Conservation (phyloP, 2,329 filamentous ascomycete species). For the Rhinocladiella mackenziei region DNA sequence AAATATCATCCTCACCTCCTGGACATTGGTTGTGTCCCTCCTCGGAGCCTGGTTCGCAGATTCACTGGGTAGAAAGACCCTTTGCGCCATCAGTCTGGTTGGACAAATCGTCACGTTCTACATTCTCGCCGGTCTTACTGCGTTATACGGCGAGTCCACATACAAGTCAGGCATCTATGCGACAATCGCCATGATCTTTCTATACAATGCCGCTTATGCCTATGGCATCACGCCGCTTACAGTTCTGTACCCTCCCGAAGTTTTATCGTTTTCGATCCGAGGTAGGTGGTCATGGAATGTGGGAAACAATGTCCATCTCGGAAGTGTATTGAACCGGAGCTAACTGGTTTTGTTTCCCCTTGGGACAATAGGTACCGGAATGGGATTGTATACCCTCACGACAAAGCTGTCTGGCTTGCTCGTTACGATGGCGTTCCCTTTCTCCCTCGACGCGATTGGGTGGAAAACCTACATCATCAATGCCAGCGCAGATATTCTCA, state of each 20-base stretch:
- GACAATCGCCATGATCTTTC: conserved; percentile 48
- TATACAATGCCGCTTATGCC: conserved; percentile 50
- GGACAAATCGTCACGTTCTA: conserved; percentile 31
- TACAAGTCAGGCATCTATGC: conserved; percentile 38
- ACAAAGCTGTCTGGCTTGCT: conserved; percentile 2
- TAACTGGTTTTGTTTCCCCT: too few relatives aligned
- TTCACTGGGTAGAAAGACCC: conserved; percentile 43
- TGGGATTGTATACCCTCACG: neutral
- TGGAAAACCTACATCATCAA: conserved; percentile 51
- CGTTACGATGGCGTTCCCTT: conserved; percentile 30
- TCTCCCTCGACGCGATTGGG: conserved; percentile 41
- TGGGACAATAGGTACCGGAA: neutral
- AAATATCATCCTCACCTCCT: conserved; percentile 52
- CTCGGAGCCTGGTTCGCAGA: conserved; percentile 44
- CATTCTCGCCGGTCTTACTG: conserved; percentile 27
- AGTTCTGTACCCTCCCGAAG: conserved; percentile 48
- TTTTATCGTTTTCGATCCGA: conserved; percentile 49
- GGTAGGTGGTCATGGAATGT: conserved; percentile 45
- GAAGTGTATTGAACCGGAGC: too few relatives aligned
- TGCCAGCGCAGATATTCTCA: conserved; percentile 42
- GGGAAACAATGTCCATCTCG: neutral
- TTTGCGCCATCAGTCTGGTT: conserved; percentile 34
- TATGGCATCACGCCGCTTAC: conserved; percentile 50
- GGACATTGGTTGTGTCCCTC: conserved; percentile 44
- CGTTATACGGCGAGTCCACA: conserved; percentile 30